Percentiles rank a stretch among this genome's conserved stretches.
Evolutionary conservation across 129 eudicot species (phyloP).

Genomic region (Arctium minus): DNA sequence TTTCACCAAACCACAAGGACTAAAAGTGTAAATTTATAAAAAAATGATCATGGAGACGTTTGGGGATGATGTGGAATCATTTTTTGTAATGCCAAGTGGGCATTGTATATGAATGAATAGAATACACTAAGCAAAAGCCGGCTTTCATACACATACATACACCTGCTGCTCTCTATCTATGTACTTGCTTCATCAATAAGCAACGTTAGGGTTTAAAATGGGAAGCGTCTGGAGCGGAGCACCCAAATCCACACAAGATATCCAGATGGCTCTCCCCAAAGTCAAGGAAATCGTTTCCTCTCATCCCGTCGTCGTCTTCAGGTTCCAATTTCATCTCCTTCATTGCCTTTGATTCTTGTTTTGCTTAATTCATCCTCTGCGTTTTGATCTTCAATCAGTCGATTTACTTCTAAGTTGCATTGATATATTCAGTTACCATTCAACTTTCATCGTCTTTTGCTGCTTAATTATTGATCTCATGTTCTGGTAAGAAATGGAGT

Average conservation of each 20-base stretch:
- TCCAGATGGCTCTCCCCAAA: conserved; percentile 68
- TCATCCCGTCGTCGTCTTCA: conserved; percentile 71
- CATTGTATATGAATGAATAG: neutral
- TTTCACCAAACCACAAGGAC: neutral
- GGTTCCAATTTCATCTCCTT: conserved; percentile 36
- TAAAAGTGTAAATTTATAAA: neutral
- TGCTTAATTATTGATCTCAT: neutral
- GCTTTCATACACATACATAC: conserved; percentile 2
- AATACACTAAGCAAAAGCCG: conserved; percentile 36
- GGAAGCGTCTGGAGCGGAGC: conserved; percentile 56
- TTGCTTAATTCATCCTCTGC: neutral
- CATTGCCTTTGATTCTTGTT: neutral
- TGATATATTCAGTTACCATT: neutral
- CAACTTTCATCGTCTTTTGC: neutral
- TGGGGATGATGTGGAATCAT: neutral
- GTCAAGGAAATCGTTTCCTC: conserved; percentile 56
- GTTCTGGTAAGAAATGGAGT: neutral
- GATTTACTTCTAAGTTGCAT: too few species aligned
- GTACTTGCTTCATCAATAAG: conserved; percentile 21
- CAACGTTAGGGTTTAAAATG: conserved; percentile 28
- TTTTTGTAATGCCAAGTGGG: conserved; percentile 12
- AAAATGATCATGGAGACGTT: neutral
- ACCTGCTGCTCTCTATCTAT: conserved; percentile 5
- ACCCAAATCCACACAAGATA: conserved; percentile 30
- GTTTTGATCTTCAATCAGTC: neutral